Percentiles rank a stretch among this genome's conserved stretches.
Evolutionary conservation across 345 rosid species (phyloP).

Genomic region (Boechera stricta): DNA sequence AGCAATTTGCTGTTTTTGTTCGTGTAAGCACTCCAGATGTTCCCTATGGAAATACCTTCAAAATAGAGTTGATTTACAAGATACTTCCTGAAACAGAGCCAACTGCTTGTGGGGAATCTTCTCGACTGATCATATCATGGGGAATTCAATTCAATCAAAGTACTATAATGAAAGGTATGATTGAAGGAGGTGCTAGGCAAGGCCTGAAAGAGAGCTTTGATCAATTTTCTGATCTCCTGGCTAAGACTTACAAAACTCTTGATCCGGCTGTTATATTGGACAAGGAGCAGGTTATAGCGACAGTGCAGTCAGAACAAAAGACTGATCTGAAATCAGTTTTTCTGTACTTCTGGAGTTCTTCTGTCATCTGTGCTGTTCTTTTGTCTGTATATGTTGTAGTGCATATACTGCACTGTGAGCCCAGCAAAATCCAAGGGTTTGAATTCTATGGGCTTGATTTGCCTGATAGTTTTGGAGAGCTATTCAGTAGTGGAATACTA

Average conservation of each 20-base stretch:
- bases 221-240: constrained; percentile 61
- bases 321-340: constrained; percentile 67
- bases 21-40: constrained; percentile 79
- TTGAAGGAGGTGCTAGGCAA: constrained; percentile 84
- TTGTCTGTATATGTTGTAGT: constrained; percentile 59
- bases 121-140: constrained; percentile 75
- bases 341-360: constrained; percentile 71
- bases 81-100: constrained; percentile 60
- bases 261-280: constrained; percentile 48
- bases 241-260: constrained; percentile 54
- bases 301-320: constrained; percentile 66
- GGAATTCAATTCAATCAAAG: constrained; percentile 65
- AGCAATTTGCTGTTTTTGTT: constrained; percentile 56
- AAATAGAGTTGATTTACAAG: constrained; percentile 77
- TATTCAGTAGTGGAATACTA: constrained; percentile 62
- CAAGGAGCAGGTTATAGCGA: constrained; percentile 64
- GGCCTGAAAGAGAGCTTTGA: constrained; percentile 81
- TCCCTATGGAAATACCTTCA: constrained; percentile 79
- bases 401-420: constrained; percentile 63
- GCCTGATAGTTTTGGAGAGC: constrained; percentile 91
- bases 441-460: constrained; percentile 78
- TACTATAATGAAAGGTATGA: constrained; percentile 84
- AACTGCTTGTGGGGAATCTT: constrained; percentile 61
- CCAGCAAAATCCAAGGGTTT: constrained; percentile 64
- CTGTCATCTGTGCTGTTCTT: constrained; percentile 59